Evolutionary conservation across 306 rosid genomes (phyloP), one percentile per base, ranked within the genome.

Genomic region (Trichosanthes cucumerina): DNA sequence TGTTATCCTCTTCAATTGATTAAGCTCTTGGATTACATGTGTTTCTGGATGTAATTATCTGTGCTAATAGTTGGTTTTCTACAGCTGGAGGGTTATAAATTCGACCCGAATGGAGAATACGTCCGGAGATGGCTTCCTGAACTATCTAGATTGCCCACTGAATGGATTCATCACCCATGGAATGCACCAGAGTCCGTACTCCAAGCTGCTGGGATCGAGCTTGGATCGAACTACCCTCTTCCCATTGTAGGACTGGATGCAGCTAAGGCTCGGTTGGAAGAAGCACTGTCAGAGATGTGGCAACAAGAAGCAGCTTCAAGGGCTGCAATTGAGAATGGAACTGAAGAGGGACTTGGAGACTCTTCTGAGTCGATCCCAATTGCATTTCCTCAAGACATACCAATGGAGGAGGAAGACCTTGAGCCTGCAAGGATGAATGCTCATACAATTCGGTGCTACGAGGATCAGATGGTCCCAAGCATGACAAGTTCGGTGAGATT

Each of bases 111-210:
- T 80, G 98, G 98, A 72, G 98, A 93, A 80, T 93, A 93, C 57
- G 98, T 93, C 11, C 85, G 98, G 53, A 89, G 93, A 75, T 93
- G 98, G 98, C 98, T 93, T 82, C 98, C 98, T 38, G 98, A 93
- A 79, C 94, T 93, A 63, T 83, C 96, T 38, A 88, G 98, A 81
- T 76, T 93, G 60, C 98, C 98, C 50, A 93, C 98, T 14, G 98
- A 93, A 81, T 93, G 96, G 96, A 93, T 93, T 76, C 98, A 93
- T 81, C 94, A 93, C 76, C 98, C 98, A 41, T 93, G 98, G 98
- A 89, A 93, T 82, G 98, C 98, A 66, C 94, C 98, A 41, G 96
- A 88, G 70, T 59, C 87, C 21, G 88, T 93, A 68, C 98, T 93
- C 50, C 96, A 91, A 81, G 96, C 98, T 16, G 96, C 98, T 82